A percentile compares a stretch with the other conserved stretches of the same genome.
Evolutionary conservation across 2,329 filamentous ascomycete genomes (phyloP).

Genomic region (Diplodia scrobiculata): DNA sequence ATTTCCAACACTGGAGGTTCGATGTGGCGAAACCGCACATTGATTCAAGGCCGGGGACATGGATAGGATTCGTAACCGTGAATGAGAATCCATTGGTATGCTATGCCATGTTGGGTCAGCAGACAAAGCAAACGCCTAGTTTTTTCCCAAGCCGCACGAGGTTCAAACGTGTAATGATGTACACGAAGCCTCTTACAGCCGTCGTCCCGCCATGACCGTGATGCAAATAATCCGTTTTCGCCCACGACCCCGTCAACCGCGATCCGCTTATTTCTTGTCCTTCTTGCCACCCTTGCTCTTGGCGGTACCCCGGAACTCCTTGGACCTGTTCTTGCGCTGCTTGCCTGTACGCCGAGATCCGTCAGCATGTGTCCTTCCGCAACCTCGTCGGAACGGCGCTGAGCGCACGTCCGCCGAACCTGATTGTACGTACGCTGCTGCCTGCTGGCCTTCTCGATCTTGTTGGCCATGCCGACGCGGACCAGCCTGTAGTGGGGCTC

Average conservation of each 20-base stretch:
- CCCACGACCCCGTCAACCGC: constrained; percentile 24
- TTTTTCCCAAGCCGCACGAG: constrained; percentile 27
- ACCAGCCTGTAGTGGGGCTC: constrained; percentile 98
- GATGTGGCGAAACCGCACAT: constrained; percentile 15
- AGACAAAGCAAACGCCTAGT: constrained; percentile 29
- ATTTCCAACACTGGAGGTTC: background rate
- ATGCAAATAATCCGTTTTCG: constrained; percentile 29
- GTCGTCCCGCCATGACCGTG: constrained; percentile 28
- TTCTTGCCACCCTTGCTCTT: constrained; percentile 95
- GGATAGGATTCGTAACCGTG: constrained; percentile 26
- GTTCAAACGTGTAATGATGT: constrained; percentile 22
- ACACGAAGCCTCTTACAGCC: constrained; percentile 24
- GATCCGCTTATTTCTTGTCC: constrained; percentile 69
- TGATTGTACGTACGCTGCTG: constrained; percentile 85
- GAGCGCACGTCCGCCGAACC: background rate
- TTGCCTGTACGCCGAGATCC: constrained; percentile 69
- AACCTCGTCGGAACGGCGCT: background rate
- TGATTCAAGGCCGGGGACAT: constrained; percentile 2
- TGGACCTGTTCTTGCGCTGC: constrained; percentile 99
- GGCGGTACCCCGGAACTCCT: constrained; percentile 96
- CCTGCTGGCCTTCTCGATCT: constrained; percentile 96
- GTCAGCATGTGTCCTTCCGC: constrained; percentile 36
- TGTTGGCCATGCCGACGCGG: constrained; percentile 85
- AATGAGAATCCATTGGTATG: constrained; percentile 31
- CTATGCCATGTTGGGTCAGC: constrained; percentile 29